Conservation (phyloP, 805 yeast genomes). For the Suhomyces canberraensis region DNA sequence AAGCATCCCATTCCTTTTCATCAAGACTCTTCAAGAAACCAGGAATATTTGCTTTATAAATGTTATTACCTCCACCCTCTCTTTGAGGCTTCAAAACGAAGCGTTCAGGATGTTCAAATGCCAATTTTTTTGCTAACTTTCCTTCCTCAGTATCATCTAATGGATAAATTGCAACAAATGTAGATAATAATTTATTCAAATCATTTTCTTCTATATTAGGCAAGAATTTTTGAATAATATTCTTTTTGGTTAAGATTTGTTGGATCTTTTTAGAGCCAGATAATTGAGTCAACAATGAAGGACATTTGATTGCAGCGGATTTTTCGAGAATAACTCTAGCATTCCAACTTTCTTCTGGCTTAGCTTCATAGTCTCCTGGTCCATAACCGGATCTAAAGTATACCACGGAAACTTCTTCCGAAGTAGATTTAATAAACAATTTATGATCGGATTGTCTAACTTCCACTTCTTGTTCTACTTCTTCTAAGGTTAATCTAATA, state of each 20-base stretch:
- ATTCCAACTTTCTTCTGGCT: constrained; percentile 65
- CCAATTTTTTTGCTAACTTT: constrained; percentile 56
- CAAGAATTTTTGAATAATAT: constrained; percentile 47
- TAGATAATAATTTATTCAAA: constrained; percentile 41
- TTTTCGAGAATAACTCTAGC: constrained; percentile 71
- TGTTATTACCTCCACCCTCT: constrained; percentile 98
- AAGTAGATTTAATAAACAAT: constrained; percentile 50
- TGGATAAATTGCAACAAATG: constrained; percentile 88
- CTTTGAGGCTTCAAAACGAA: constrained; percentile 95
- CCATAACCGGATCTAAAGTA: constrained; percentile 89
- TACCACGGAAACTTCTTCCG: constrained; percentile 78
- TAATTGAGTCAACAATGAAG: constrained; percentile 82
- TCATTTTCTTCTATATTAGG: constrained; percentile 25
- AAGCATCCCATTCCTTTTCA: constrained; percentile 80
- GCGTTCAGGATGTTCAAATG: constrained; percentile 61
- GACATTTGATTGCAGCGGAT: constrained; percentile 84
- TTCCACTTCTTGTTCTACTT: constrained; percentile 45
- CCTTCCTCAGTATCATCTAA: constrained; percentile 71
- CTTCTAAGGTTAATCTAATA: constrained; percentile 63
- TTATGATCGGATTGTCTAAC: constrained; percentile 36
- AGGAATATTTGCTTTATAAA: constrained; percentile 85
- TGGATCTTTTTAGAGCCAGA: constrained; percentile 94
- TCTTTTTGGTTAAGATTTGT: constrained; percentile 69
- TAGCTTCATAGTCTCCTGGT: constrained; percentile 68
- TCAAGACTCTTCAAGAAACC: constrained; percentile 56